Evolutionary conservation across 1,284 basidiomycete genomes (phyloP).

Genomic region (Xerocomus amazonicus): DNA sequence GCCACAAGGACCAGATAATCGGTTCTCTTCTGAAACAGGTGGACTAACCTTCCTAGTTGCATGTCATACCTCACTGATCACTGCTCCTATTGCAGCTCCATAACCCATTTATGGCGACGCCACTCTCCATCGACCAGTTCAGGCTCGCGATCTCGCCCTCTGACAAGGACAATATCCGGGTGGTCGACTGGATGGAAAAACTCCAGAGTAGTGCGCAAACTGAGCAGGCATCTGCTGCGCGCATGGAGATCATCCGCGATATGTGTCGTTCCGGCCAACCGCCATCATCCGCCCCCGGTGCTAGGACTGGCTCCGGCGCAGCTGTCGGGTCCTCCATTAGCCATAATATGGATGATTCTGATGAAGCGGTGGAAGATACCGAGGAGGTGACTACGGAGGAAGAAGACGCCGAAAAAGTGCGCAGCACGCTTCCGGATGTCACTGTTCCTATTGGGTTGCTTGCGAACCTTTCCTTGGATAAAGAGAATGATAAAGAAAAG

Average conservation of each 20-base stretch:
- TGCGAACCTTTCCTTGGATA: conserved; percentile 64
- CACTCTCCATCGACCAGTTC: conserved; percentile 72
- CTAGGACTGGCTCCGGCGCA: background rate
- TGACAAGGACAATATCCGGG: conserved; percentile 61
- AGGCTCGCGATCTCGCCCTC: conserved; percentile 69
- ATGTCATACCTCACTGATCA: conserved; percentile 5
- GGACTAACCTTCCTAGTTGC: conserved; percentile 16
- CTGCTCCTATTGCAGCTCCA: conserved; percentile 49
- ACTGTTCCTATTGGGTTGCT: conserved; percentile 71
- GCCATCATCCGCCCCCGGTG: conserved; percentile 12
- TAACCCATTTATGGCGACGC: conserved; percentile 73
- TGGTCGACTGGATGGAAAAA: conserved; percentile 67
- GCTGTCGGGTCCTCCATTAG: background rate
- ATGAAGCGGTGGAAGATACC: conserved; percentile 22
- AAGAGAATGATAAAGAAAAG: conserved; percentile 41
- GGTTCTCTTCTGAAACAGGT: conserved; percentile 78
- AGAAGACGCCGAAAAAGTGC: conserved; percentile 41
- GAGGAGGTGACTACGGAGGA: conserved; percentile 30
- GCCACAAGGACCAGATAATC: conserved; percentile 79
- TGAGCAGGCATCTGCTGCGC: conserved; percentile 20
- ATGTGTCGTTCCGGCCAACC: conserved; percentile 29
- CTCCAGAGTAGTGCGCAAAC: conserved; percentile 38
- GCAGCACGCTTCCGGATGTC: conserved; percentile 56
- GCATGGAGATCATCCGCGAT: conserved; percentile 30
- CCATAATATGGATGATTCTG: conserved; percentile 8